Evolutionary conservation across 2,329 filamentous ascomycete genomes (phyloP).

Genomic region (Diaporthe velutina): DNA sequence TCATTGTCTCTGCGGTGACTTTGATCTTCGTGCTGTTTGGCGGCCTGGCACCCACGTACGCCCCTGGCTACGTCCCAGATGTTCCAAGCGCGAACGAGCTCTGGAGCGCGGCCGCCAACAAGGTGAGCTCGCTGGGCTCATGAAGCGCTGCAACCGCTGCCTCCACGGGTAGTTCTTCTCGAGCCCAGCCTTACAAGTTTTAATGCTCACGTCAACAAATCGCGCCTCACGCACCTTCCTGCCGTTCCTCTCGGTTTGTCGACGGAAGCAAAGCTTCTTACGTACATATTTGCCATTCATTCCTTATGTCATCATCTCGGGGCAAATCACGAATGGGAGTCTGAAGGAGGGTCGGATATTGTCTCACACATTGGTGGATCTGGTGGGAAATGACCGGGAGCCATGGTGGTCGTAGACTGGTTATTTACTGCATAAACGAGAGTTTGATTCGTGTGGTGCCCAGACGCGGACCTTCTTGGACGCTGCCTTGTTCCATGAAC

Average conservation of each 20-base stretch:
- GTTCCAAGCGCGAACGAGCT: constrained; percentile 60
- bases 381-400: not conserved
- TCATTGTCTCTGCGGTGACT: constrained; percentile 74
- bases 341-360: not conserved
- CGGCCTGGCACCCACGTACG: constrained; percentile 73
- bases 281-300: constrained; percentile 32
- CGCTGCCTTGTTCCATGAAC: not conserved
- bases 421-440: constrained; percentile 13
- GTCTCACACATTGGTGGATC: constrained; percentile 2
- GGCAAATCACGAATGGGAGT: constrained; percentile 23
- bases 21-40: constrained; percentile 79
- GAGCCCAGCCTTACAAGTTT: constrained; percentile 21
- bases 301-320: not conserved
- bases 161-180: not conserved
- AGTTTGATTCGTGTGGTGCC: constrained; percentile 2
- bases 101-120: constrained; percentile 62
- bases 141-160: not conserved
- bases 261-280: constrained; percentile 18
- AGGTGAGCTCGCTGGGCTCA: constrained; percentile 56
- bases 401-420: not conserved
- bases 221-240: not conserved
- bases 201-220: constrained; percentile 25
- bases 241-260: constrained; percentile 12
- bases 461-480: not conserved
- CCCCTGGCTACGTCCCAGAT: constrained; percentile 62